Conservation (phyloP, 2,329 filamentous ascomycete species). For the Alternaria sp. region DNA sequence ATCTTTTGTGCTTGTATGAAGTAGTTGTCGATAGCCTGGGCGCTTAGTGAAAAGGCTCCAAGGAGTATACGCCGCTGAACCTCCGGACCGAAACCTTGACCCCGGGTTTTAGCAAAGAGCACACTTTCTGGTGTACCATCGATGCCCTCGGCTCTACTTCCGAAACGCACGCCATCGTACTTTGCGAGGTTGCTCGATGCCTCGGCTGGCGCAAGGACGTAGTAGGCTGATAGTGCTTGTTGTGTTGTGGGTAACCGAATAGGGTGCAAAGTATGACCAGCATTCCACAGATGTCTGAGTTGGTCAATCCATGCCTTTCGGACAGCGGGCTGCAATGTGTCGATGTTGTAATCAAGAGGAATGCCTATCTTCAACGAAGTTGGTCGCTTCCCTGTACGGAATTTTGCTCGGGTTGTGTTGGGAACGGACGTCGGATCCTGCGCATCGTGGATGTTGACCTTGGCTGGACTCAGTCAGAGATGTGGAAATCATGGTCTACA, state of each 20-base stretch:
- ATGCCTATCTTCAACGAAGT: slow-evolving; percentile 59
- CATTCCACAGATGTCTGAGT: slow-evolving; percentile 63
- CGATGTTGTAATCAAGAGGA: slow-evolving; percentile 83
- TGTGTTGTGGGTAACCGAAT: slow-evolving; percentile 84
- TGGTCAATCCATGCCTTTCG: slow-evolving; percentile 71
- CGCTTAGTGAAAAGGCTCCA: slow-evolving; percentile 88
- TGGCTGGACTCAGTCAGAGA: slow-evolving; percentile 43
- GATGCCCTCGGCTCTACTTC: slow-evolving; percentile 62
- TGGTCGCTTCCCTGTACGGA: slow-evolving; percentile 2
- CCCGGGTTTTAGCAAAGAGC: slow-evolving; percentile 75
- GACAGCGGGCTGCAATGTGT: slow-evolving; percentile 74
- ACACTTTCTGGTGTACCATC: slow-evolving; percentile 61
- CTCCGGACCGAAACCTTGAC: slow-evolving; percentile 78
- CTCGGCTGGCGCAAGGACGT: slow-evolving; percentile 92
- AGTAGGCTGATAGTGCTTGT: slow-evolving; percentile 89
- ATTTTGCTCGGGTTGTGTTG: slow-evolving; percentile 58
- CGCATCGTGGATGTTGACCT: slow-evolving; percentile 66
- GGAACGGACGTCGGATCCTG: slow-evolving; percentile 78
- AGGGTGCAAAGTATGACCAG: slow-evolving; percentile 75
- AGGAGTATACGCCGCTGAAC: slow-evolving; percentile 86
- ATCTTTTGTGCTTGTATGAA: slow-evolving; percentile 93
- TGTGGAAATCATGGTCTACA: background rate
- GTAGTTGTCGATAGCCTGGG: slow-evolving; percentile 92
- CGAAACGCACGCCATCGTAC: slow-evolving; percentile 96
- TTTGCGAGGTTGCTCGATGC: slow-evolving; percentile 95